Evolutionary conservation across 305 asterid species (phyloP).

Genomic region (Nicotiana rustica): DNA sequence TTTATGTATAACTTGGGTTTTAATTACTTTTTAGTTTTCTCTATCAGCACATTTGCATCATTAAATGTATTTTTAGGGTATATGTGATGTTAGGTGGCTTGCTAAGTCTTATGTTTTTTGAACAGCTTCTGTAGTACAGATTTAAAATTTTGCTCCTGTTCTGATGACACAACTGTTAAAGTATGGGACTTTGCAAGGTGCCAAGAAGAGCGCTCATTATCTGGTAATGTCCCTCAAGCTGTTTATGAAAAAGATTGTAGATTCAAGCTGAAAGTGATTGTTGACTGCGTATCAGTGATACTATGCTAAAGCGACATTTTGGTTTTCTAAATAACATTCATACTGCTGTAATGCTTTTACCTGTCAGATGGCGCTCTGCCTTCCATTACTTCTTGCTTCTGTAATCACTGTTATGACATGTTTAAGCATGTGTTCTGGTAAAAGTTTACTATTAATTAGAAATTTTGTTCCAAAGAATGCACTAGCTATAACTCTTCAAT

Average conservation of each 20-base stretch:
- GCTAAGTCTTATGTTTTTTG: slow-evolving; percentile 40
- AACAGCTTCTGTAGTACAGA: slow-evolving; percentile 97
- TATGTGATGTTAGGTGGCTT: background rate
- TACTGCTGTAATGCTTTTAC: background rate
- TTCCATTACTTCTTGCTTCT: slow-evolving; percentile 9
- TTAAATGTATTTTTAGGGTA: background rate
- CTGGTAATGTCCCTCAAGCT: slow-evolving; percentile 85
- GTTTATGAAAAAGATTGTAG: background rate
- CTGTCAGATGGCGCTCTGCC: background rate
- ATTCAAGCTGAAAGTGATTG: slow-evolving; percentile 5
- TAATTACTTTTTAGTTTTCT: background rate
- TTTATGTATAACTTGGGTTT: slow-evolving; percentile 18
- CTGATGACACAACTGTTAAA: slow-evolving; percentile 97
- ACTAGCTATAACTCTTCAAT: slow-evolving; percentile 30
- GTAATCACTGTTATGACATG: background rate
- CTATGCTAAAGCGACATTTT: background rate
- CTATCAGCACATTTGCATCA: slow-evolving; percentile 23
- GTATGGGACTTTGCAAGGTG: slow-evolving; percentile 99
- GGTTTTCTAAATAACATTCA: background rate
- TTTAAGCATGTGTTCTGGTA: background rate
- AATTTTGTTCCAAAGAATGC: background rate
- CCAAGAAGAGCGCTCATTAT: slow-evolving; percentile 93
- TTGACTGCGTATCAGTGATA: slow-evolving; percentile 3
- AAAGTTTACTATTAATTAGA: background rate
- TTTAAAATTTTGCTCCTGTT: slow-evolving; percentile 98